Base-by-base conservation (phyloP, 2,329 filamentous ascomycete genomes). In the Colletotrichum spinosum region DNA sequence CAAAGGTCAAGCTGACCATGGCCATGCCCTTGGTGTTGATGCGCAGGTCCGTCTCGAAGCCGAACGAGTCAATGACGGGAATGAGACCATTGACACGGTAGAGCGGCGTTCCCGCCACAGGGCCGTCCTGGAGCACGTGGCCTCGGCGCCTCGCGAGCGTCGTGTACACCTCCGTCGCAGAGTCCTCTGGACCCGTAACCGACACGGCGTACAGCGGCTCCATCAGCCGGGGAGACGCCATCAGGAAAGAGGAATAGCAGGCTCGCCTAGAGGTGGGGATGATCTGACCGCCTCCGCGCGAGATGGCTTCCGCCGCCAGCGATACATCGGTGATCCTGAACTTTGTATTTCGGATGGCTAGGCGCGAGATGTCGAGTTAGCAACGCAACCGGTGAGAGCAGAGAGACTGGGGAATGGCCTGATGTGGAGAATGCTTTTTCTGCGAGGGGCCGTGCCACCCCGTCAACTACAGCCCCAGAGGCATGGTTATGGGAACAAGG, bases 201-300 rank as follows among this genome's bases (percentile, higher is more conserved):
- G 92, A 93, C 72, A 95, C 95, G 5, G 91, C 88, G 80, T 97
- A 99, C 50, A 98, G 87, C 1, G 96, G 96, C 79, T 99, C 96
- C 94, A 99, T 98, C 37, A 99, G 86, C 50, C 96, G 89, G 35
- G 96, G 96, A 25, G 93, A 96, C 3, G 96, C 95, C 93, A 98
- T 97, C 52, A 99, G 84, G 83, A 99, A 99, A 13, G 93, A 96
- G 7, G 92, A 95, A 79, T 99, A 99, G 78, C 96, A 95, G 10
- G 96, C 94, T 61, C 96, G 88, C 58, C 96, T 90, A 64, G 94
- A 90, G 1, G 96, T 98, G 50, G 96, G 96, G 75, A 99, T 99
- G 75, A 99, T 97, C 78, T 99, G 96, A 49, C 96, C 96, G 70
- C 95, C 95, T 62, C 96, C 96, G 55, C 96, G 89, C 84, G 94